Conservation (phyloP, 441 rosid genomes). For the Gossypium schwendimanii region DNA sequence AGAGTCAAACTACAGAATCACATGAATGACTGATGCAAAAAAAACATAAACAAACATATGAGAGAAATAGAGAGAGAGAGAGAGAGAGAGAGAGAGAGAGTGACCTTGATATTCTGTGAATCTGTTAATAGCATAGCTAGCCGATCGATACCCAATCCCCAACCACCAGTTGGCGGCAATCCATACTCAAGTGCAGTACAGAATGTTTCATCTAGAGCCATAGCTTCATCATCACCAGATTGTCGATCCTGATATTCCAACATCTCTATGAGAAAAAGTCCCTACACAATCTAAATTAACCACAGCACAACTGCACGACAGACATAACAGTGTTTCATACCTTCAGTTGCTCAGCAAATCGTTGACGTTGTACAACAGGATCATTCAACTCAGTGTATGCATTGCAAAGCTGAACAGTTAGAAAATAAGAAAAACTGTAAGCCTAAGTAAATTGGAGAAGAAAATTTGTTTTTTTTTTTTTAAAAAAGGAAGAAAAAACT, state of each 20-base stretch:
- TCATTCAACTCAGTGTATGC: slow-evolving; percentile 90
- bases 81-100: neutral
- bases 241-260: slow-evolving; percentile 50
- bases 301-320: neutral
- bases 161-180: slow-evolving; percentile 89
- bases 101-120: slow-evolving; percentile 83
- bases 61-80: slow-evolving; percentile 6
- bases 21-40: neutral
- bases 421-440: neutral
- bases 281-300: neutral
- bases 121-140: slow-evolving; percentile 74
- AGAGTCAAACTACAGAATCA: neutral
- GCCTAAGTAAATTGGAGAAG: neutral
- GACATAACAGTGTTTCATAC: slow-evolving; percentile 21
- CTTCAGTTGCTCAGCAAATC: slow-evolving; percentile 83
- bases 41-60: neutral
- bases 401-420: slow-evolving; percentile 52
- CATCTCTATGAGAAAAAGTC: neutral
- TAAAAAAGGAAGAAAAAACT: neutral
- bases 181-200: slow-evolving; percentile 79
- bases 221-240: slow-evolving; percentile 87
- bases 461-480: too few species aligned
- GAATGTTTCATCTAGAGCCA: slow-evolving; percentile 80
- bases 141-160: slow-evolving; percentile 88
- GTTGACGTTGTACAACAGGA: slow-evolving; percentile 76